Evolutionary conservation across 441 rosid genomes (phyloP).

Genomic region (Jatropha multifida): DNA sequence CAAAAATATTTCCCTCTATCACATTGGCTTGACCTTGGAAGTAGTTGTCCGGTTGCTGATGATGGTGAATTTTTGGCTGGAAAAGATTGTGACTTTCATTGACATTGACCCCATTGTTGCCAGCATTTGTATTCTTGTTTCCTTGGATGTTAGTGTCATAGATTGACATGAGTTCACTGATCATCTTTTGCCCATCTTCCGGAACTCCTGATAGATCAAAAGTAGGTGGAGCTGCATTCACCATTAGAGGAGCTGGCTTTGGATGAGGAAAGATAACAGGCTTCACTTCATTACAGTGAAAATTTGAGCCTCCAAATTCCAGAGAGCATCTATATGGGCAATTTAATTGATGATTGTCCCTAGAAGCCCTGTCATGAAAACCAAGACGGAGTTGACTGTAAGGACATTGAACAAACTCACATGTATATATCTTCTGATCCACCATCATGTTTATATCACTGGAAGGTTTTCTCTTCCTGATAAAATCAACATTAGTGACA

Average conservation of each 20-base stretch:
- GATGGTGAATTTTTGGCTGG: constrained; percentile 48
- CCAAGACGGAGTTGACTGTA: constrained; percentile 58
- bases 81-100: constrained; percentile 38
- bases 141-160: constrained; percentile 56
- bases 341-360: constrained; percentile 82
- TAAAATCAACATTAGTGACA: constrained; percentile 35
- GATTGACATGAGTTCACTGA: constrained; percentile 72
- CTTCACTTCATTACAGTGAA: constrained; percentile 57
- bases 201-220: constrained; percentile 74
- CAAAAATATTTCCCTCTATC: constrained; percentile 52
- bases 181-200: constrained; percentile 81
- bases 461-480: constrained; percentile 64
- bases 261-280: constrained; percentile 55
- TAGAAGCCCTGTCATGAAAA: constrained; percentile 57
- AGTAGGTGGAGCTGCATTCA: constrained; percentile 36
- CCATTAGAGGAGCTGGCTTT: constrained; percentile 32
- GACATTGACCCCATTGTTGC: constrained; percentile 34
- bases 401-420: constrained; percentile 75
- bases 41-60: constrained; percentile 40
- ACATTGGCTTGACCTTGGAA: constrained; percentile 45
- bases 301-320: constrained; percentile 51
- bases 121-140: constrained; percentile 33
- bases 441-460: constrained; percentile 43
- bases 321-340: constrained; percentile 51
- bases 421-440: constrained; percentile 63